Conservation (phyloP, 2,329 filamentous ascomycete species). For the Calonectria hawksworthii region DNA sequence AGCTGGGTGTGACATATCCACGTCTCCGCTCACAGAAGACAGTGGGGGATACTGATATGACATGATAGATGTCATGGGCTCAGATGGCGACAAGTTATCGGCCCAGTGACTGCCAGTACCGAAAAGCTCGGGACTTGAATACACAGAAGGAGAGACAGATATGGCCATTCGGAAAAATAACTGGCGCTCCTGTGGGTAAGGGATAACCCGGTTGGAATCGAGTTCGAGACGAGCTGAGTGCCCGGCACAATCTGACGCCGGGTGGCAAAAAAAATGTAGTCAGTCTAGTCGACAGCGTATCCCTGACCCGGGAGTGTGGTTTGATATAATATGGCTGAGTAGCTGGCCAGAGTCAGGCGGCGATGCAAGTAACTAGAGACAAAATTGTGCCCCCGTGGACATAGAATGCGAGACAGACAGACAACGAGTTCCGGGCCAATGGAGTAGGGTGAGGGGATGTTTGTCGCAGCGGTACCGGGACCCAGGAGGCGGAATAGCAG, state of each 20-base stretch:
- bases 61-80: conserved; percentile 52
- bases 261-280: conserved; percentile 23
- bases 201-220: conserved; percentile 10
- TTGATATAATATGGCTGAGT: conserved; percentile 15
- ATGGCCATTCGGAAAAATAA: conserved; percentile 36
- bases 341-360: conserved; percentile 25
- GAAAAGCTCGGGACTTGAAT: conserved; percentile 29
- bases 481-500: conserved; percentile 7
- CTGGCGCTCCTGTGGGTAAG: conserved; percentile 5
- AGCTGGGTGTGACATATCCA: conserved; percentile 56
- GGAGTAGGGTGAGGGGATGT: conserved; percentile 18
- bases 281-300: conserved; percentile 16
- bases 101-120: conserved; percentile 27
- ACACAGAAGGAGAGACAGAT: conserved; percentile 27
- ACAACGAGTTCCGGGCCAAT: conserved; percentile 25
- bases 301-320: conserved; percentile 13
- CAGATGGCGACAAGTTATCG: conserved; percentile 21
- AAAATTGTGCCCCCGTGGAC: conserved; percentile 28
- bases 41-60: conserved; percentile 64
- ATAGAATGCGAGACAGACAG: conserved; percentile 35
- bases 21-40: conserved; percentile 56
- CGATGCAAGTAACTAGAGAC: conserved; percentile 29
- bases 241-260: conserved; percentile 6
- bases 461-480: conserved; percentile 21
- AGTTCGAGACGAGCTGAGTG: conserved; percentile 14